phyloP scores from a whole-genome alignment of 2,329 filamentous ascomycete species.

The Ophiostoma piceae region DNA sequence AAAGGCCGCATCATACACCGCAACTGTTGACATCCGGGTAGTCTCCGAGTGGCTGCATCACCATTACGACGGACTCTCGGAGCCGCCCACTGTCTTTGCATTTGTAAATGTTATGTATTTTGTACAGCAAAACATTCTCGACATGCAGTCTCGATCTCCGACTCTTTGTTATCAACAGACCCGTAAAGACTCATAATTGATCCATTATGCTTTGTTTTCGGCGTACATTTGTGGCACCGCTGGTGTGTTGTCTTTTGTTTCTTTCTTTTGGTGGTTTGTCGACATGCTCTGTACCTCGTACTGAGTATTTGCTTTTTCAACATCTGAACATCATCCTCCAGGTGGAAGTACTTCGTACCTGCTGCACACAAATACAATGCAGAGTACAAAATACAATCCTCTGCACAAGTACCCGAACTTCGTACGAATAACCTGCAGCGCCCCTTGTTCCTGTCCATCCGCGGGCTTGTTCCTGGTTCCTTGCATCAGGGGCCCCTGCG shows the following conservation, averaged over 20 bases:
- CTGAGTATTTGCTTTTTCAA: not conserved
- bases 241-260: not conserved
- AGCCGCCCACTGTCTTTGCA: not conserved
- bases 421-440: not conserved
- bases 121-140: not conserved
- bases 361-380: not conserved
- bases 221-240: not conserved
- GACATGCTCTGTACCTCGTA: not conserved
- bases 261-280: not conserved
- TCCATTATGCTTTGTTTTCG: not conserved
- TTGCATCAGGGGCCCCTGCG: constrained; percentile 5
- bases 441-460: not conserved
- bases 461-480: not conserved
- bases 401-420: not conserved
- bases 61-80: not conserved
- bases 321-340: not conserved
- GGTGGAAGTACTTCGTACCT: not conserved
- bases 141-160: not conserved
- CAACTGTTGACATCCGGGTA: not conserved
- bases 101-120: not conserved
- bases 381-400: not conserved
- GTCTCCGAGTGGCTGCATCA: not conserved
- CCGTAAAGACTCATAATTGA: not conserved
- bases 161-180: not conserved
- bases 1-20: not conserved